Evolutionary conservation across 225 moss, liverwort and hornwort genomes (phyloP).

Genomic region (Ulota crispa): DNA sequence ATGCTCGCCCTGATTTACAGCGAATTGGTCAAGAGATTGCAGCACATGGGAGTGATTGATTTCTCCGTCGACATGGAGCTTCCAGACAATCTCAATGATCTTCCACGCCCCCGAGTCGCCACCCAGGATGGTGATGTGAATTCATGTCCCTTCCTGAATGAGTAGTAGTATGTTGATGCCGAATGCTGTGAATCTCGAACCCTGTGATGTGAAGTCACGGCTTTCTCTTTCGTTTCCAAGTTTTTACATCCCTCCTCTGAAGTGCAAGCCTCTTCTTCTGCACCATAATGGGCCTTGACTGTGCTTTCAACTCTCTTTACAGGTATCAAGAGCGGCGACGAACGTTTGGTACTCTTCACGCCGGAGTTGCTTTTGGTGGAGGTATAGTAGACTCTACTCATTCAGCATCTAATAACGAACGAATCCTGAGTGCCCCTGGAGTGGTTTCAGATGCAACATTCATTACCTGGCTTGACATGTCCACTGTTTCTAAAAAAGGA

Average conservation of each 20-base stretch:
- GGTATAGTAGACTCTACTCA: constrained; percentile 16
- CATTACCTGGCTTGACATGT: neutral
- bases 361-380: constrained; percentile 59
- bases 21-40: constrained; percentile 82
- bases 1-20: constrained; percentile 97
- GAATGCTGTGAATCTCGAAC: constrained; percentile 2
- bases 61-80: constrained; percentile 70
- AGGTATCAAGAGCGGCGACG: constrained; percentile 33
- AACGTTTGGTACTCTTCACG: constrained; percentile 46
- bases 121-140: constrained; percentile 48
- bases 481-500: neutral
- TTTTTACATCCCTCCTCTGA: neutral
- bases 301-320: constrained; percentile 18
- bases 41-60: constrained; percentile 64
- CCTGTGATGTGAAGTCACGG: neutral
- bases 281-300: constrained; percentile 1
- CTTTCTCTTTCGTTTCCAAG: neutral
- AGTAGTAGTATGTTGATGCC: neutral
- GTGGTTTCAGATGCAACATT: neutral
- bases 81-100: constrained; percentile 46
- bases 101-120: constrained; percentile 55
- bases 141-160: neutral
- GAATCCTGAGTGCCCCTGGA: constrained; percentile 26
- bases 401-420: neutral
- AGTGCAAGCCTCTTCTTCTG: constrained; percentile 1